Evolutionary conservation across 495 filamentous ascomycete species (phyloP).

Genomic region (Tuber melanosporum): DNA sequence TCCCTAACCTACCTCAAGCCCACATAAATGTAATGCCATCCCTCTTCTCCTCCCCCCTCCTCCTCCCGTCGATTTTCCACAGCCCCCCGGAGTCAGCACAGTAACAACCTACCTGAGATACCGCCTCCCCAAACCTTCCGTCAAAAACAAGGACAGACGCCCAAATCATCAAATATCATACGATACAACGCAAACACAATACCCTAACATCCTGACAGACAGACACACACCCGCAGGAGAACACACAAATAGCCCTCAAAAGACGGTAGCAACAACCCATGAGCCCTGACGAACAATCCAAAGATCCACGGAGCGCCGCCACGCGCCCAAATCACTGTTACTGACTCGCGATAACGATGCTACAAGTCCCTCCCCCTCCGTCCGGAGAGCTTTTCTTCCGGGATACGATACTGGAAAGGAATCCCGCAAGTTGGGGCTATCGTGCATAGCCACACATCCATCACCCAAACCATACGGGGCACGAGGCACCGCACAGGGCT

Average conservation of each 20-base stretch:
- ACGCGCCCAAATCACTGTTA: neutral
- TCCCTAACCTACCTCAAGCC: neutral
- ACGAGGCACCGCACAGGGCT: neutral
- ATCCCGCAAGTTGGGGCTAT: neutral
- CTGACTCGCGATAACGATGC: neutral
- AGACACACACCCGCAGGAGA: neutral
- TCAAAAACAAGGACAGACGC: neutral
- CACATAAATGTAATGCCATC: neutral
- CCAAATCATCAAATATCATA: neutral
- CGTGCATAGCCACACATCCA: neutral
- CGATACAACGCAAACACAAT: neutral
- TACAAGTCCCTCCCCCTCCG: neutral
- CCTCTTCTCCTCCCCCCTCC: neutral
- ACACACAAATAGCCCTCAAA: neutral
- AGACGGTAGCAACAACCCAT: neutral
- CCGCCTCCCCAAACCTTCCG: neutral
- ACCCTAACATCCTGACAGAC: neutral
- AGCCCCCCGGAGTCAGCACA: neutral
- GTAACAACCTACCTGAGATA: neutral
- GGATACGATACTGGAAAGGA: neutral
- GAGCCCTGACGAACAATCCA: neutral
- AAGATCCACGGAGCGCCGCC: neutral
- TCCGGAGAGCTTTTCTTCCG: neutral
- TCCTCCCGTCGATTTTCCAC: neutral
- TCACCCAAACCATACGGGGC: neutral